These are phyloP conservation scores for Phyllostachys edulis DNA, from an alignment of 176 grass and related monocot species.

Conservation along the genomic window DNA sequence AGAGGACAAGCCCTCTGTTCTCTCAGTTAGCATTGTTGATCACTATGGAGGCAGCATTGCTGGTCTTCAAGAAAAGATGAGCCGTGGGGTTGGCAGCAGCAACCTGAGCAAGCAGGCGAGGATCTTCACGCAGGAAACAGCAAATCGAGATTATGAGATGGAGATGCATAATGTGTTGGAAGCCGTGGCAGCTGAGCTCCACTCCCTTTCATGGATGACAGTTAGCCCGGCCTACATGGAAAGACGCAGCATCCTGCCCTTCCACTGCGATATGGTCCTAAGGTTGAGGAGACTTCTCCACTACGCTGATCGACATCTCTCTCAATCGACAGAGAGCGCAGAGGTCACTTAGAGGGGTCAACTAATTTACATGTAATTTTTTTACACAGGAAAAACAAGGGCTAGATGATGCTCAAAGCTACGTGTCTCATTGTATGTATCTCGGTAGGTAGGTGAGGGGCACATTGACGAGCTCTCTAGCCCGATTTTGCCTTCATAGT, in stretches of 20 bases:
- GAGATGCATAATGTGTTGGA: constrained; percentile 74
- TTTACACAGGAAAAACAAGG: constrained; percentile 43
- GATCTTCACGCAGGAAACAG: constrained; percentile 39
- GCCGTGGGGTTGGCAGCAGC: constrained; percentile 31
- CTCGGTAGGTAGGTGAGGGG: constrained; percentile 23
- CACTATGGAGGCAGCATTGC: constrained; percentile 73
- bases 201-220: constrained; percentile 91
- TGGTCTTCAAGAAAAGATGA: constrained; percentile 64
- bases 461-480: constrained; percentile 26
- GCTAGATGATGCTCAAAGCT: constrained; percentile 24
- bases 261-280: constrained; percentile 42
- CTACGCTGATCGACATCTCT: constrained; percentile 78
- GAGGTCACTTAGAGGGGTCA: constrained; percentile 44
- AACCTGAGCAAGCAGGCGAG: constrained; percentile 50
- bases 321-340: constrained; percentile 40
- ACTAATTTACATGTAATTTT: constrained; percentile 33
- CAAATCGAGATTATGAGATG: constrained; percentile 50
- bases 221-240: background rate
- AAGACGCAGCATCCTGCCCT: background rate
- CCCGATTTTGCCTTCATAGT: constrained; percentile 25
- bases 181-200: constrained; percentile 70
- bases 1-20: constrained; percentile 69
- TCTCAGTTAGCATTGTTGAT: constrained; percentile 75
- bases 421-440: background rate
- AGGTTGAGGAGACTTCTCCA: constrained; percentile 83